Evolutionary conservation across 768 basidiomycete species (phyloP), one percentile per base, ranked within the genome.

Genomic region (Coprinopsis sp.): DNA sequence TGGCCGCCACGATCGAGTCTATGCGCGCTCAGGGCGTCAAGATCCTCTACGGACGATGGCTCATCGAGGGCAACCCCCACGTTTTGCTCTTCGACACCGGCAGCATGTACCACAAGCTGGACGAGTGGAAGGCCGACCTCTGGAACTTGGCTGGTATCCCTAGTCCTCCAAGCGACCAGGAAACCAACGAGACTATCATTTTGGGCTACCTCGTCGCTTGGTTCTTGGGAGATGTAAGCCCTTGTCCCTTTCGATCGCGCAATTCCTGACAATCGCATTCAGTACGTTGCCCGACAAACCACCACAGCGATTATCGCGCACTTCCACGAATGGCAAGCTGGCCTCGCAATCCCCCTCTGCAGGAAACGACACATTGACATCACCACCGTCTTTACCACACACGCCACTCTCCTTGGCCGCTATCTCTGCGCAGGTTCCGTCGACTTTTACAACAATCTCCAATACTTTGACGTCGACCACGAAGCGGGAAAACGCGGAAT

Each of bases 281-380:
- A 92, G 89, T 93, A 91, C 59, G 83, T 90, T 31, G 60, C 87
- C 22, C 82, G 81, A 33, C 90, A 96, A 62, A 76, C 87, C 25
- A 72, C 77, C 44, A 89, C 82, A 4, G 92, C 94, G 14, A 90
- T 98, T 57, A 78, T 98, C 48, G 94, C 93, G 54, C 96, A 99
- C 67, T 96, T 99, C 73, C 96, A 99, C 65, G 96, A 99, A 67
- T 99, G 96, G 96, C 96, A 98, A 64, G 95, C 93, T 7, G 94
- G 95, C 36, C 81, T 96, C 37, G 91, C 94, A 21, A 96, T 97
- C 46, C 86, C 91, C 6, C 78, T 98, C 12, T 95, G 91, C 67
- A 78, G 96, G 54, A 98, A 96, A 69, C 79, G 96, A 43, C 94
- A 96, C 62, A 86, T 99, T 61, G 96, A 99, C 68, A 86, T 99